Evolutionary conservation across 148 eudicot genomes (phyloP).

Genomic region (Chenopodium quinoa): DNA sequence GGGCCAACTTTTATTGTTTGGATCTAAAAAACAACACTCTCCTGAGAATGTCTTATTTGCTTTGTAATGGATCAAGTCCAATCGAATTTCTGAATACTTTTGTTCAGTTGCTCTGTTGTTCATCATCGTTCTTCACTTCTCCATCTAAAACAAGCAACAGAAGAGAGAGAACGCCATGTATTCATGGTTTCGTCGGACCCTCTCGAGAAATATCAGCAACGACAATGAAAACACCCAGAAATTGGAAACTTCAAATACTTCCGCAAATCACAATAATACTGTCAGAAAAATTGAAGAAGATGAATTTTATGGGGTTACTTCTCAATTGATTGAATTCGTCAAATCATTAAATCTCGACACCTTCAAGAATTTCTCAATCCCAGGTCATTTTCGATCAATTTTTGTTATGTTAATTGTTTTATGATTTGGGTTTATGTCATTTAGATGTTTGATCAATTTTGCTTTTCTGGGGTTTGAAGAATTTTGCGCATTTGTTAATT

Average conservation of each 20-base stretch:
- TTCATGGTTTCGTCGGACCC: conserved; percentile 63
- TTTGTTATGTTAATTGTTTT: background rate
- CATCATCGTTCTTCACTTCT: background rate
- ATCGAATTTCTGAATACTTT: no score
- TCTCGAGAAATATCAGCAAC: conserved; percentile 29
- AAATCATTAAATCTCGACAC: conserved; percentile 66
- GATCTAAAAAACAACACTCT: no score
- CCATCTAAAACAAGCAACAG: background rate
- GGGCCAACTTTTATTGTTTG: no score
- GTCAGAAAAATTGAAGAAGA: conserved; percentile 16
- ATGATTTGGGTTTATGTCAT: background rate
- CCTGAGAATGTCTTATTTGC: no score
- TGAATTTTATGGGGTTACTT: conserved; percentile 53
- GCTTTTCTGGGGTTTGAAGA: background rate
- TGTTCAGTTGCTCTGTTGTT: background rate
- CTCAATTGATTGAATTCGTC: conserved; percentile 58
- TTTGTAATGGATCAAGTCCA: no score
- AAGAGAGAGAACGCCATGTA: conserved; percentile 27
- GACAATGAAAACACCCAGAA: conserved; percentile 24
- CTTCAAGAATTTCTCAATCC: conserved; percentile 66
- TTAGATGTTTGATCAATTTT: background rate
- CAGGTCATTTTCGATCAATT: conserved; percentile 29
- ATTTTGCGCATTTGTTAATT: background rate
- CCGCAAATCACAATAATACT: background rate
- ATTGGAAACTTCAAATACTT: background rate